A percentile compares a stretch with the other conserved stretches of the same genome.
phyloP scores from a whole-genome alignment of 306 rosid species.

The Glycine tomentella region DNA sequence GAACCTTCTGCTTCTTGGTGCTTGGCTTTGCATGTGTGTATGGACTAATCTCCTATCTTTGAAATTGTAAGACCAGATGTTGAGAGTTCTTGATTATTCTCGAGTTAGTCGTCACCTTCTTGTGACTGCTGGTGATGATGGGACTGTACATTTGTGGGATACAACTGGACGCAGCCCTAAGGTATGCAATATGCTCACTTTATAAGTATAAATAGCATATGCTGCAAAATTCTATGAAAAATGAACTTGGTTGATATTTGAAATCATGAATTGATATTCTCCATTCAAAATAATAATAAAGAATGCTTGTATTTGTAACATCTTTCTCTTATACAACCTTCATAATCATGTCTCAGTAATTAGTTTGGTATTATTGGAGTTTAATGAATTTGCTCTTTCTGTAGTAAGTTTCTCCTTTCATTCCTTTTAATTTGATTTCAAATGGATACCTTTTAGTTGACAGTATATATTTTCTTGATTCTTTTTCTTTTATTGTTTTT shows the following conservation, averaged over 20 bases:
- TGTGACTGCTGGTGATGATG: conserved; percentile 98
- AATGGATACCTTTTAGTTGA: conserved; percentile 22
- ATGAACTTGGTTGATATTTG: conserved; percentile 24
- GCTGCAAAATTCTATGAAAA: background rate
- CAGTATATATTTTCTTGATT: conserved; percentile 5
- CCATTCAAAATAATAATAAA: conserved; percentile 18
- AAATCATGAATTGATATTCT: conserved; percentile 36
- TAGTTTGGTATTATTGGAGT: conserved; percentile 31
- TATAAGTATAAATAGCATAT: background rate
- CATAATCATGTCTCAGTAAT: conserved; percentile 13
- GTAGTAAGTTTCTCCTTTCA: conserved; percentile 29
- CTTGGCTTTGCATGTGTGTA: conserved; percentile 49
- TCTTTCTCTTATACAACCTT: conserved; percentile 27
- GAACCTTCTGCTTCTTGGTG: conserved; percentile 39
- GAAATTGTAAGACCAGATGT: conserved; percentile 90
- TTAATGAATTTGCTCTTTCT: conserved; percentile 11
- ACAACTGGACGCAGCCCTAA: conserved; percentile 94
- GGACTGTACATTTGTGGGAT: conserved; percentile 97
- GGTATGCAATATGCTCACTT: conserved; percentile 56
- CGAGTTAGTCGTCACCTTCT: conserved; percentile 92
- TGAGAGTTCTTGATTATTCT: conserved; percentile 98
- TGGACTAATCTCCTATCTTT: conserved; percentile 63
- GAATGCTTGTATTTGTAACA: conserved; percentile 28
- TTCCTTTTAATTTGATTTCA: conserved; percentile 32
- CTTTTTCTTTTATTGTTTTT: background rate